Conservation (phyloP, 2,329 filamentous ascomycete genomes). For the Gnomoniopsis smithogilvyi region DNA sequence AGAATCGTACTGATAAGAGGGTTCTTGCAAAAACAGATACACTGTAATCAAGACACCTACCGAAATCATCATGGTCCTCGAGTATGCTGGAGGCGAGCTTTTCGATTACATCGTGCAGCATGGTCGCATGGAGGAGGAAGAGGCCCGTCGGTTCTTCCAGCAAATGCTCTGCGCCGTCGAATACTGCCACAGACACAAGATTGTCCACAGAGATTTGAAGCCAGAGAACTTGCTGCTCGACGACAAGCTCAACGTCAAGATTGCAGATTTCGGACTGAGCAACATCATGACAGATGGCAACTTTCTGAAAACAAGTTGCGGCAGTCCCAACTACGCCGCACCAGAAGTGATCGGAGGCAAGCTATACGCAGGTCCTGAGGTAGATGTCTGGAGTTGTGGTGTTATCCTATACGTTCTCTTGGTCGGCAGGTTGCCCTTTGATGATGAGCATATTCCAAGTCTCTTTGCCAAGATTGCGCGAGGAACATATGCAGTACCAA, state of each 20-base stretch:
- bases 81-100: conserved; percentile 93
- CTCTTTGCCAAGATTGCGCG: conserved; percentile 97
- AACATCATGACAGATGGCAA: conserved; percentile 99
- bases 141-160: conserved; percentile 97
- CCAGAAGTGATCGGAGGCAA: conserved; percentile 98
- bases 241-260: conserved; percentile 96
- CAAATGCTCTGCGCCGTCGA: conserved; percentile 99
- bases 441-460: conserved; percentile 97
- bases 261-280: conserved; percentile 96
- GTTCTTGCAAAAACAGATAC: conserved; percentile 70
- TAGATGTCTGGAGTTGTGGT: conserved; percentile 97
- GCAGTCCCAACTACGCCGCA: conserved; percentile 96
- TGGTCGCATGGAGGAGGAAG: conserved; percentile 83
- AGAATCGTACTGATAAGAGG: no score
- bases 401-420: conserved; percentile 85
- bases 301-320: conserved; percentile 97
- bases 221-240: conserved; percentile 95
- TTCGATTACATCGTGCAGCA: conserved; percentile 98
- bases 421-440: conserved; percentile 84
- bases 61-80: conserved; percentile 99
- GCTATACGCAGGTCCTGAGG: conserved; percentile 93
- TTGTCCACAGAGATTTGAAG: conserved; percentile 95
- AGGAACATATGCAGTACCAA: conserved; percentile 88
- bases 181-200: conserved; percentile 98
- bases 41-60: conserved; percentile 93